Evolutionary conservation across 768 basidiomycete species (phyloP).

Genomic region (Russula dissimulans): DNA sequence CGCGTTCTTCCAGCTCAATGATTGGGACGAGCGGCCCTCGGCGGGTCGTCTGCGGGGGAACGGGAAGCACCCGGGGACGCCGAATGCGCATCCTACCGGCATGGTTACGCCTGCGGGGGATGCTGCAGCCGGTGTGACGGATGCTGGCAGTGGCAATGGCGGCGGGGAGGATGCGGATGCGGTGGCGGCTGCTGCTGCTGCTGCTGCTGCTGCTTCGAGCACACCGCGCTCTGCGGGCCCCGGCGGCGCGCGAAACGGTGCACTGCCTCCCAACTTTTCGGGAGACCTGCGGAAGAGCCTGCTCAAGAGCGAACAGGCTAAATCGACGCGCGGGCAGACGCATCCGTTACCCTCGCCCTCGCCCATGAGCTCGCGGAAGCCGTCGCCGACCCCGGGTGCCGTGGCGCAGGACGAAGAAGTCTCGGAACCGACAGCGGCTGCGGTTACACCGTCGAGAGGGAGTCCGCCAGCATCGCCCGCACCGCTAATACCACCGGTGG

Average conservation of each 20-base stretch:
- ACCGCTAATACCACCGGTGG: too few relatives aligned
- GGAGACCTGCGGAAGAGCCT: constrained; percentile 73
- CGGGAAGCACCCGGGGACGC: not conserved
- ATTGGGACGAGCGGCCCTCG: constrained; percentile 14
- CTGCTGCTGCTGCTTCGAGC: not conserved
- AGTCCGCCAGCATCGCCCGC: not conserved
- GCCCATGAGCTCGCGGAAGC: constrained; percentile 39
- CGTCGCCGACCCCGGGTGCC: constrained; percentile 43
- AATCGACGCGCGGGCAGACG: constrained; percentile 56
- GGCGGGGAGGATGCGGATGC: not conserved
- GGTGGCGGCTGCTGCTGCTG: not conserved
- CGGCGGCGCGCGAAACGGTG: constrained; percentile 6
- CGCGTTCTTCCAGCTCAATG: constrained; percentile 43
- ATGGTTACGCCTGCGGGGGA: not conserved
- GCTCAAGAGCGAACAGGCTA: constrained; percentile 75
- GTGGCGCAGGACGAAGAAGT: constrained; percentile 29
- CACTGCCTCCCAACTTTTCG: constrained; percentile 19
- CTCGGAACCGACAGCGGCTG: constrained; percentile 9
- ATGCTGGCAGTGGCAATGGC: not conserved
- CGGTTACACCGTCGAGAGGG: not conserved
- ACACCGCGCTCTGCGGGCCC: not conserved
- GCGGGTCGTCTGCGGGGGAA: not conserved
- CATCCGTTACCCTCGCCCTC: constrained; percentile 40
- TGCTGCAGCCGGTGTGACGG: not conserved
- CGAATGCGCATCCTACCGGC: constrained; percentile 4